Evolutionary conservation across 768 basidiomycete genomes (phyloP).

Genomic region (Pisolithus sp.): DNA sequence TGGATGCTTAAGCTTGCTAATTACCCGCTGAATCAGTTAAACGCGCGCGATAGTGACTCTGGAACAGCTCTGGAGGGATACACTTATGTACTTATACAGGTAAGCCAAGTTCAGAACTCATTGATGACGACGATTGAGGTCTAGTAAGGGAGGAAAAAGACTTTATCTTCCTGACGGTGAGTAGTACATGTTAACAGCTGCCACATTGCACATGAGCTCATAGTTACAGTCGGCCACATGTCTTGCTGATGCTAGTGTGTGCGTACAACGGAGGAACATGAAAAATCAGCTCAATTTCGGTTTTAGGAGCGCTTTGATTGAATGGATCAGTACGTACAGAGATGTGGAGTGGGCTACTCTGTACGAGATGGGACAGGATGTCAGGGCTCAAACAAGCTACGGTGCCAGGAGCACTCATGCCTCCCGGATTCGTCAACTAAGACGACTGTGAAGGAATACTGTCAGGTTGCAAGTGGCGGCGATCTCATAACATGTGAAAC

Average conservation of each 20-base stretch:
- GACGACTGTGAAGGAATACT: too few species aligned
- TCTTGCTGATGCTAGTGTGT: constrained; percentile 71
- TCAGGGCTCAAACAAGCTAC: constrained; percentile 47
- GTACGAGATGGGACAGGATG: constrained; percentile 60
- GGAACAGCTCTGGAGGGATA: constrained; percentile 73
- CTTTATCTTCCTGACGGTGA: constrained; percentile 39
- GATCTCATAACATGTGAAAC: too few species aligned
- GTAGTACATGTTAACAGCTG: too few species aligned
- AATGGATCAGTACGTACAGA: constrained; percentile 66
- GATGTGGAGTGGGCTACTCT: constrained; percentile 67
- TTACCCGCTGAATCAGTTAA: constrained; percentile 38
- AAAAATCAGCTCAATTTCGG: not conserved
- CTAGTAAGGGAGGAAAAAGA: too few species aligned
- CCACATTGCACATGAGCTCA: constrained; percentile 2
- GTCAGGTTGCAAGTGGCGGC: too few species aligned
- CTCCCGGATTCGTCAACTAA: constrained; percentile 31
- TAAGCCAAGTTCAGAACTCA: too few species aligned
- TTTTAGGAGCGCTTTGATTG: constrained; percentile 62
- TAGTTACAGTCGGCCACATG: constrained; percentile 50
- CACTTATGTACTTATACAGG: constrained; percentile 39
- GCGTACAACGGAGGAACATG: constrained; percentile 7
- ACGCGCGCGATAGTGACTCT: constrained; percentile 54
- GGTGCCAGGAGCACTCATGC: constrained; percentile 47
- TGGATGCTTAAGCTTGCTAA: not conserved
- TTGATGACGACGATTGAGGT: too few species aligned